A percentile compares a stretch with the other conserved stretches of the same genome.
These are phyloP conservation scores for Penicillium expansum DNA, from an alignment of 2,329 filamentous ascomycete species.

Conservation along the genomic window DNA sequence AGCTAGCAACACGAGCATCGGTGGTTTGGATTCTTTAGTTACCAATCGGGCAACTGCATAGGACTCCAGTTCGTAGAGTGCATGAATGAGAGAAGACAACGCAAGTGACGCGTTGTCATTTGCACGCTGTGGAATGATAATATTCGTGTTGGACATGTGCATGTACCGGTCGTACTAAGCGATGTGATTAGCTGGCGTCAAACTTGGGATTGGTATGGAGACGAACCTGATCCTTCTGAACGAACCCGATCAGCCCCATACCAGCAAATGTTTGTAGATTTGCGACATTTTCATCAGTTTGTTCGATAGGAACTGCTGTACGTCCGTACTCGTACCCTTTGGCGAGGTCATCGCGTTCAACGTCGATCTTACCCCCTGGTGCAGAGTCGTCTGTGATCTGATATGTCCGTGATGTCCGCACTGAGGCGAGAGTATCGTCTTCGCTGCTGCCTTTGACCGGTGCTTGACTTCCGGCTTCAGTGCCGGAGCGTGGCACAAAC, in stretches of 20 bases:
- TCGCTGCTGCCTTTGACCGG: constrained; percentile 20
- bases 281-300: constrained; percentile 84
- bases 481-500: constrained; percentile 59
- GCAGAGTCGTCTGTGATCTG: constrained; percentile 71
- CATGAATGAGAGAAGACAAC: constrained; percentile 84
- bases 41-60: constrained; percentile 87
- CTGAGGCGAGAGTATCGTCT: constrained; percentile 57
- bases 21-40: constrained; percentile 75
- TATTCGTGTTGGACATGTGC: constrained; percentile 74
- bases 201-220: not conserved
- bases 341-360: constrained; percentile 78
- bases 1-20: constrained; percentile 72
- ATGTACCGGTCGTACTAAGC: constrained; percentile 76
- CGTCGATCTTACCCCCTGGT: constrained; percentile 75
- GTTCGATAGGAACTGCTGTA: constrained; percentile 84
- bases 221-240: constrained; percentile 66
- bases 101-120: constrained; percentile 82
- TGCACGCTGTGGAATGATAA: constrained; percentile 72
- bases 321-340: constrained; percentile 93
- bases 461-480: constrained; percentile 34
- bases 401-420: constrained; percentile 78
- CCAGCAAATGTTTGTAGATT: constrained; percentile 73
- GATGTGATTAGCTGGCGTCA: not conserved
- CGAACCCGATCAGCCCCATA: constrained; percentile 83
- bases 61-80: constrained; percentile 77